phyloP scores from a whole-genome alignment of 1,139 yeast genomes.

The Scheffersomyces titani region DNA sequence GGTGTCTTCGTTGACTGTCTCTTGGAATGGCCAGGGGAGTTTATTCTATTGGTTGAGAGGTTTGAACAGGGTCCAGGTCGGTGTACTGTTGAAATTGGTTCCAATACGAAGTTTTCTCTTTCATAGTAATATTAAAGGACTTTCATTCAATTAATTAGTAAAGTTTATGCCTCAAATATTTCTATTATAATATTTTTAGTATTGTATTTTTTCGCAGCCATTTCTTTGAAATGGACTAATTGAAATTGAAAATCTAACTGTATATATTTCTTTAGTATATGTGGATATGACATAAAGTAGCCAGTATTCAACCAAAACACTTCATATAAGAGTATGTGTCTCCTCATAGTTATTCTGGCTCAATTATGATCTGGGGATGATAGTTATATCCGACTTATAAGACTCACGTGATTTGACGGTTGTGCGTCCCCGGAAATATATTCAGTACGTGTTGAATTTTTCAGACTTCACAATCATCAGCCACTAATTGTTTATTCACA shows the following conservation, averaged over 20 bases:
- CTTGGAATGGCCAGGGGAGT: constrained; percentile 28
- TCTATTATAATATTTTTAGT: background rate
- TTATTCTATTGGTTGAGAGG: constrained; percentile 47
- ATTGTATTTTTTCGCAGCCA: background rate
- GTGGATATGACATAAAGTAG: background rate
- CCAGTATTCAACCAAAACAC: background rate
- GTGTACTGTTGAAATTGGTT: constrained; percentile 40
- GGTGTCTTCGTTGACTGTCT: constrained; percentile 45
- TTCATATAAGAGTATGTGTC: background rate
- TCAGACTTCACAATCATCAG: background rate
- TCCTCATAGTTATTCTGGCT: background rate
- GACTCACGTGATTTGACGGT: background rate
- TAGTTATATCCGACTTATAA: background rate
- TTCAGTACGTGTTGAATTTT: background rate
- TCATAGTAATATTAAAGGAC: too few relatives aligned
- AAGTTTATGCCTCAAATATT: too few relatives aligned
- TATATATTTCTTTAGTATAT: background rate
- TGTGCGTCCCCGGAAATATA: background rate
- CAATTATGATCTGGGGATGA: too few relatives aligned
- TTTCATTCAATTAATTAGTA: too few relatives aligned
- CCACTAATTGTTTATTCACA: background rate
- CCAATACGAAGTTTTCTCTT: constrained; percentile 9
- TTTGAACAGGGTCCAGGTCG: constrained; percentile 49
- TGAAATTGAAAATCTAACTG: too few relatives aligned
- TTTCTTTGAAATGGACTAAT: background rate